These are phyloP conservation scores for Durusdinium trenchii DNA, from an alignment of 73 alveolate genomes.

Conservation along the genomic window DNA sequence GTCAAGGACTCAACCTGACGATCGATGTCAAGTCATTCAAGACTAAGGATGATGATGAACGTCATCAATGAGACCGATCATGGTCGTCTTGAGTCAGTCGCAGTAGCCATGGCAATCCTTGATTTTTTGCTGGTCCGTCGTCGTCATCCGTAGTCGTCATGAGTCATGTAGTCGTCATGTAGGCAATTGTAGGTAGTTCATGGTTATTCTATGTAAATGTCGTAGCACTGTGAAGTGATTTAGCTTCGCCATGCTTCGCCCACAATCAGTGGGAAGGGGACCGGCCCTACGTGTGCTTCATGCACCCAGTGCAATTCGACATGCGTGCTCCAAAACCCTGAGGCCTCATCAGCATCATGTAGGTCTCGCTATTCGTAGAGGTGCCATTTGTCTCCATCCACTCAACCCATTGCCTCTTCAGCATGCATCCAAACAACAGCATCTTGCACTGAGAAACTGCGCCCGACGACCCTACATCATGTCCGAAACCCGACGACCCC, in stretches of 20 bases:
- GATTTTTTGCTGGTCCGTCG: too few species aligned
- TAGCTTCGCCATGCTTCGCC: background rate
- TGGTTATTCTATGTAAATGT: background rate
- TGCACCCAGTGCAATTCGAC: background rate
- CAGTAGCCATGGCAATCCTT: too few species aligned
- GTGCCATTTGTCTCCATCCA: conserved; percentile 52
- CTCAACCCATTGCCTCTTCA: conserved; percentile 54
- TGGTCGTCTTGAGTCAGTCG: too few species aligned
- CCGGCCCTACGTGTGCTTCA: background rate
- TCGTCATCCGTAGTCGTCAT: background rate
- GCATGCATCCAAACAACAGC: too few species aligned
- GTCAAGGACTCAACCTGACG: too few species aligned
- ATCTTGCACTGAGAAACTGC: too few species aligned
- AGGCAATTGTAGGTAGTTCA: background rate
- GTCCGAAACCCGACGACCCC: too few species aligned
- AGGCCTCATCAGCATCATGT: conserved; percentile 23
- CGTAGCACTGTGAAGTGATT: background rate
- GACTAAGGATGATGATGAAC: too few species aligned
- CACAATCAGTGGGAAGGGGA: background rate
- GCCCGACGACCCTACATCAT: too few species aligned
- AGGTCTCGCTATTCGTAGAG: background rate
- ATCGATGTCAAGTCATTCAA: too few species aligned
- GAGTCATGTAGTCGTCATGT: background rate
- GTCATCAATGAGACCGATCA: too few species aligned
- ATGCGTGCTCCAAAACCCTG: background rate